Base-by-base conservation (phyloP, 106 monocot genomes). In the Apostasia shenzhenica region DNA sequence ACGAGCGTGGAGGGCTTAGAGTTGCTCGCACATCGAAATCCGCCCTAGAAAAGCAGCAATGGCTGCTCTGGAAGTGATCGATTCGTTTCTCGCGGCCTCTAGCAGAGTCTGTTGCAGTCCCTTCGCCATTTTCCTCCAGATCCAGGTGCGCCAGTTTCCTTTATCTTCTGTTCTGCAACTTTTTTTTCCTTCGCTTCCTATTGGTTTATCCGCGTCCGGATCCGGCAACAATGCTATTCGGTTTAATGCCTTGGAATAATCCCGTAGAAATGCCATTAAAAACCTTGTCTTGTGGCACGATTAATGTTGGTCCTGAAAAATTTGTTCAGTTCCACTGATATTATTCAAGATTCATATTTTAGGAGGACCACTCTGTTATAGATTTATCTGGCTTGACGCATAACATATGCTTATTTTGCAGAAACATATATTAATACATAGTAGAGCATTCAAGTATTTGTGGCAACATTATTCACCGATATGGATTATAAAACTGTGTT, bases 41-140 rank as follows among this genome's bases (percentile, higher is more conserved):
- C 45, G 1, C 6, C 2, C 2, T 38, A 8, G 60, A 49, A 51
- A 3, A 5, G 8, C 41, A 45, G 10, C 59, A 77, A 87, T 92
- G 88, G 76, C 51, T 73, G 74, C 67, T 8, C 55, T 82, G 46
- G 83, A 62, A 40, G 70, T 52, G 1, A 39, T 88, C 4, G 95
- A 97, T 37, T 78, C 71, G n/a, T 77, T 75, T 10, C 78, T 97
- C 60, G 89, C 80, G 5, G 68, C 80, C 12, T 71, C 78, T 13
- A 97, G 88, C 78, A 66, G 82, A 61, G 81, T 79, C 14, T 92
- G 77, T 72, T 84, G 80, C 72, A 78, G 78, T 45, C 80, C 89
- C 41, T n/a, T 92, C 41, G 95, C 95, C 55, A 64, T 87, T 57
- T 97, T 89, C 73, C 48, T 97, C 63, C 95, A 97, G 89, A 89